These are phyloP conservation scores for Rhodotorula sp. DNA, from an alignment of 1,284 basidiomycete genomes.

Conservation along the genomic window DNA sequence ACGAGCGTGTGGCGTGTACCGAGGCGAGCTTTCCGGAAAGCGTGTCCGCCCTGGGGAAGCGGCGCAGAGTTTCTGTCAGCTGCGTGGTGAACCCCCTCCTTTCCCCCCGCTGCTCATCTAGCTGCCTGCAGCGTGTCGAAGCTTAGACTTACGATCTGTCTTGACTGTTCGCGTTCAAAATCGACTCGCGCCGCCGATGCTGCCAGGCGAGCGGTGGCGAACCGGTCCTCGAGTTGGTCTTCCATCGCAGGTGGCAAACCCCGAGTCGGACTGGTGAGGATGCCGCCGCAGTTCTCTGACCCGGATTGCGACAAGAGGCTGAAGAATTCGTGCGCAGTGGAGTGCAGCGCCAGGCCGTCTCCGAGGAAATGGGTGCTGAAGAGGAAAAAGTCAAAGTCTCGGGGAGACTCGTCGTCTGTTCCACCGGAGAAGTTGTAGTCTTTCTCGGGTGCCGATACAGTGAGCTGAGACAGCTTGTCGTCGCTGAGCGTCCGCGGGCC, in stretches of 20 bases:
- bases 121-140: background rate
- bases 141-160: slow-evolving; percentile 36
- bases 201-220: background rate
- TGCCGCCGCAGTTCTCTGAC: no score
- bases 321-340: slow-evolving; percentile 71
- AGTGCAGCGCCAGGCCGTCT: slow-evolving; percentile 75
- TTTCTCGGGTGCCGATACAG: slow-evolving; percentile 55
- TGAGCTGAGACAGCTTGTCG: slow-evolving; percentile 66
- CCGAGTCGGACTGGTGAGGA: background rate
- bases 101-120: background rate
- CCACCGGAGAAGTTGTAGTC: background rate
- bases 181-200: slow-evolving; percentile 53
- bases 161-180: slow-evolving; percentile 57
- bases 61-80: background rate
- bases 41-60: slow-evolving; percentile 59
- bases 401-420: slow-evolving; percentile 12
- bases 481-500: slow-evolving; percentile 70
- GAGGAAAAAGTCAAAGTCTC: slow-evolving; percentile 61
- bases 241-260: background rate
- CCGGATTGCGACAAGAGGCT: slow-evolving; percentile 52
- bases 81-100: no score
- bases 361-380: slow-evolving; percentile 71
- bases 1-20: slow-evolving; percentile 62
- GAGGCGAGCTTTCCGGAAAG: slow-evolving; percentile 57
- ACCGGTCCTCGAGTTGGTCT: background rate